Conservation (phyloP, 371 early-diverging fungal genomes). For the Mucor sp. region DNA sequence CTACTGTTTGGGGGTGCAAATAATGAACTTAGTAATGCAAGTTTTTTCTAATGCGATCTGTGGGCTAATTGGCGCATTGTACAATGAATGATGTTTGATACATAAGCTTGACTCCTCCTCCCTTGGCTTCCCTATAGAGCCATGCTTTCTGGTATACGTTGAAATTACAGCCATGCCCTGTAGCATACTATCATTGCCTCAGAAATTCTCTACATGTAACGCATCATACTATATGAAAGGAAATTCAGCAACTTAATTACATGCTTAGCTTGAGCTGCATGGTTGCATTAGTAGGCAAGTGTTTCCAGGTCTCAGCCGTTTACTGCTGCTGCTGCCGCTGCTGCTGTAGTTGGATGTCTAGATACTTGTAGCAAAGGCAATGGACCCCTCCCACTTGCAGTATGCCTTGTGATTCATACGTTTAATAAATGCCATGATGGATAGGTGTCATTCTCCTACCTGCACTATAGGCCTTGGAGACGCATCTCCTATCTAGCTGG, state of each 20-base stretch:
- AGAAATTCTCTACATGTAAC: not conserved
- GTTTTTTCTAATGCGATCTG: not conserved
- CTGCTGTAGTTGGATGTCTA: not conserved
- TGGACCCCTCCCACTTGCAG: too few relatives aligned
- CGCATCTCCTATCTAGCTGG: not conserved
- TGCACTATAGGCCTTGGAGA: not conserved
- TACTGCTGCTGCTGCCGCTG: not conserved
- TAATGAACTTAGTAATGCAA: not conserved
- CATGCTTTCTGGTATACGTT: not conserved
- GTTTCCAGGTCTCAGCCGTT: not conserved
- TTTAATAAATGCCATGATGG: not conserved
- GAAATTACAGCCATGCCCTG: not conserved
- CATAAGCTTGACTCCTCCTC: not conserved
- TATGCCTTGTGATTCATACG: not conserved
- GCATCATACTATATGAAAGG: not conserved
- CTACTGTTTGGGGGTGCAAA: not conserved
- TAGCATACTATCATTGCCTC: not conserved
- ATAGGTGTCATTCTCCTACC: not conserved
- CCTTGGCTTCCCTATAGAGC: not conserved
- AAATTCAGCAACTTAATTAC: not conserved
- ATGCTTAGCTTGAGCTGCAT: not conserved
- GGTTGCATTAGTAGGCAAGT: not conserved
- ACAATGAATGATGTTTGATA: not conserved
- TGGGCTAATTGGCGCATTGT: constrained; percentile 1
- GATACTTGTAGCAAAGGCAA: too few relatives aligned